A percentile compares a stretch with the other conserved stretches of the same genome.
phyloP scores from a whole-genome alignment of 768 basidiomycete genomes.

The Lactifluus subvellereus region DNA sequence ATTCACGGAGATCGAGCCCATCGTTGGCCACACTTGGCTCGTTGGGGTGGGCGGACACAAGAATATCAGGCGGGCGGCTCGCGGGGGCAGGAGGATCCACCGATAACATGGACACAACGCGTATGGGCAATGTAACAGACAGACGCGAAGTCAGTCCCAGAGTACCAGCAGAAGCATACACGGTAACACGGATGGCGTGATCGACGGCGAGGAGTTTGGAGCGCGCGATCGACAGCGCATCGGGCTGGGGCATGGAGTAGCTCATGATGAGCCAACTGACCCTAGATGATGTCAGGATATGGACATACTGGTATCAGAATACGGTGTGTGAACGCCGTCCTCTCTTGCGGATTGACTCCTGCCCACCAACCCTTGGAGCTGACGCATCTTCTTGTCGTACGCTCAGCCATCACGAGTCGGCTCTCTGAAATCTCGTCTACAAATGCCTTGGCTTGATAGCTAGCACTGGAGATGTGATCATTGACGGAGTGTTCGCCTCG shows the following conservation, averaged over 20 bases:
- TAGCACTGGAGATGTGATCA: conserved; percentile 42
- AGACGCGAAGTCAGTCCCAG: conserved; percentile 51
- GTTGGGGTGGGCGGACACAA: neutral
- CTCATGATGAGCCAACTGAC: neutral
- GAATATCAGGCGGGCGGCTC: conserved; percentile 12
- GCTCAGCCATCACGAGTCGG: conserved; percentile 59
- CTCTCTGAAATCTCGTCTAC: conserved; percentile 62
- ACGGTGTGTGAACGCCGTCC: conserved; percentile 58
- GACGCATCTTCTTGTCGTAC: conserved; percentile 58
- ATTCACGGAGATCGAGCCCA: neutral
- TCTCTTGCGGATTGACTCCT: conserved; percentile 62
- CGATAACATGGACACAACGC: conserved; percentile 78
- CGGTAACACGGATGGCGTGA: conserved; percentile 60
- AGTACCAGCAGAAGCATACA: conserved; percentile 45
- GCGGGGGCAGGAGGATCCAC: conserved; percentile 68
- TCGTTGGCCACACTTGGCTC: neutral
- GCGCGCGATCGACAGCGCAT: conserved; percentile 62
- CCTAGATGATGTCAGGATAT: neutral
- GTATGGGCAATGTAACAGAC: conserved; percentile 64
- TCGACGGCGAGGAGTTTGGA: conserved; percentile 71
- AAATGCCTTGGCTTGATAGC: conserved; percentile 56
- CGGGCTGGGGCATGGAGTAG: conserved; percentile 41
- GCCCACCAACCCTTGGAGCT: conserved; percentile 89
- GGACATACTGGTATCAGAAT: conserved; percentile 67
- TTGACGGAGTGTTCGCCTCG: conserved; percentile 23